These are phyloP conservation scores for Moricandia moricandioides DNA, from an alignment of 345 rosid species.

Conservation along the genomic window DNA sequence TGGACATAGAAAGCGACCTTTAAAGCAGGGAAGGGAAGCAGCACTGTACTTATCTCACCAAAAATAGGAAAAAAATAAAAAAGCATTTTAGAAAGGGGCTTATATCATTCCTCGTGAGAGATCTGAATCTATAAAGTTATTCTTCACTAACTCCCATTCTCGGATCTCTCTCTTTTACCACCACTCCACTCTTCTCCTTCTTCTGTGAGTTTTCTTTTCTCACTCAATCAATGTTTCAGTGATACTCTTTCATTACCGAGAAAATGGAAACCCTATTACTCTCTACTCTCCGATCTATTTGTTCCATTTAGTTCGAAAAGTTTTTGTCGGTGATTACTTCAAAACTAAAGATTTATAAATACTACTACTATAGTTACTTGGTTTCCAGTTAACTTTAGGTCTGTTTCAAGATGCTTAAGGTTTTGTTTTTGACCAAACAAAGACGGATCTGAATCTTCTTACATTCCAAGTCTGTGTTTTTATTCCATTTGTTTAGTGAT, in stretches of 20 bases:
- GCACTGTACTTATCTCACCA: constrained; percentile 20
- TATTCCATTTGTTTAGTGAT: neutral
- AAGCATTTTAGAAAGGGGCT: neutral
- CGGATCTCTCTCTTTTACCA: no score
- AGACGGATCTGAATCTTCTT: constrained; percentile 28
- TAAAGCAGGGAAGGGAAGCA: constrained; percentile 16
- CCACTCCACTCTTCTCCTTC: neutral
- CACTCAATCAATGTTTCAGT: constrained; percentile 1
- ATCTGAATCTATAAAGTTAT: constrained; percentile 32
- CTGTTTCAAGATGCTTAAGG: constrained; percentile 17
- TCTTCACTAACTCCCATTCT: constrained; percentile 15
- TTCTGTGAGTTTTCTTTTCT: constrained; percentile 12
- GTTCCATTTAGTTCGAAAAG: neutral
- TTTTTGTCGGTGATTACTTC: constrained; percentile 27
- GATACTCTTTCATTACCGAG: neutral
- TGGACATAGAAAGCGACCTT: constrained; percentile 21
- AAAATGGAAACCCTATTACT: neutral
- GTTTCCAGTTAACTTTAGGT: constrained; percentile 24
- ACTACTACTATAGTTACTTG: constrained; percentile 2
- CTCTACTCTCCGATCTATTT: constrained; percentile 20
- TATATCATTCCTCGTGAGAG: constrained; percentile 18
- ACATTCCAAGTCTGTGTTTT: neutral
- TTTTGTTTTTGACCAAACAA: constrained; percentile 18
- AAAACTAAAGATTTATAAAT: neutral
- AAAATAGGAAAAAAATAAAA: constrained; percentile 12